Evolutionary conservation across 2,329 filamentous ascomycete species (phyloP).

Genomic region (Aureobasidium sp.): DNA sequence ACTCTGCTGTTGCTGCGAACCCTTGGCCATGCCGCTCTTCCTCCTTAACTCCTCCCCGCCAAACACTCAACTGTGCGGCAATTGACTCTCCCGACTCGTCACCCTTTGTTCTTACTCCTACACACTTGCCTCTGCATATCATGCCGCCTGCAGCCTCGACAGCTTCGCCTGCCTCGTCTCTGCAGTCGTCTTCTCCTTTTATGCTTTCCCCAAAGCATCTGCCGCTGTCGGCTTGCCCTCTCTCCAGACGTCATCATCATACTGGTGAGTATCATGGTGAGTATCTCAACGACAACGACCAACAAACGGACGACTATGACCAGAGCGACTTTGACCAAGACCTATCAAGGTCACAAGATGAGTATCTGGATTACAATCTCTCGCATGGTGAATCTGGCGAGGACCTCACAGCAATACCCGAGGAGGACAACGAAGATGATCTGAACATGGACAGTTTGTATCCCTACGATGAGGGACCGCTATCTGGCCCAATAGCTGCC

Average conservation of each 20-base stretch:
- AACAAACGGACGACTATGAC: slow-evolving; percentile 1
- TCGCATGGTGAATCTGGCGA: not conserved
- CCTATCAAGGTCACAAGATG: not conserved
- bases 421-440: not conserved
- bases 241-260: slow-evolving; percentile 18
- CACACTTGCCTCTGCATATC: slow-evolving; percentile 23
- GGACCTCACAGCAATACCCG: not conserved
- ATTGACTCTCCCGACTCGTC: slow-evolving; percentile 32
- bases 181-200: slow-evolving; percentile 34
- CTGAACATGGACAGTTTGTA: slow-evolving; percentile 33
- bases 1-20: slow-evolving; percentile 30
- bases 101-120: slow-evolving; percentile 35
- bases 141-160: not conserved
- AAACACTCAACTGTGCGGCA: slow-evolving; percentile 30
- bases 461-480: slow-evolving; percentile 37
- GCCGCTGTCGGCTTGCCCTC: slow-evolving; percentile 23
- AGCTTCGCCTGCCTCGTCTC: slow-evolving; percentile 17
- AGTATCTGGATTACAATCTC: not conserved
- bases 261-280: slow-evolving; percentile 40
- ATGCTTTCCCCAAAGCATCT: slow-evolving; percentile 34
- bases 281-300: slow-evolving; percentile 15
- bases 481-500: slow-evolving; percentile 27
- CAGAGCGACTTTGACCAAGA: not conserved
- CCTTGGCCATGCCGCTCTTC: slow-evolving; percentile 36
- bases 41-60: slow-evolving; percentile 34